Base-by-base conservation (phyloP, 352 stramenopile species). In the Pythium pyrilobum region DNA sequence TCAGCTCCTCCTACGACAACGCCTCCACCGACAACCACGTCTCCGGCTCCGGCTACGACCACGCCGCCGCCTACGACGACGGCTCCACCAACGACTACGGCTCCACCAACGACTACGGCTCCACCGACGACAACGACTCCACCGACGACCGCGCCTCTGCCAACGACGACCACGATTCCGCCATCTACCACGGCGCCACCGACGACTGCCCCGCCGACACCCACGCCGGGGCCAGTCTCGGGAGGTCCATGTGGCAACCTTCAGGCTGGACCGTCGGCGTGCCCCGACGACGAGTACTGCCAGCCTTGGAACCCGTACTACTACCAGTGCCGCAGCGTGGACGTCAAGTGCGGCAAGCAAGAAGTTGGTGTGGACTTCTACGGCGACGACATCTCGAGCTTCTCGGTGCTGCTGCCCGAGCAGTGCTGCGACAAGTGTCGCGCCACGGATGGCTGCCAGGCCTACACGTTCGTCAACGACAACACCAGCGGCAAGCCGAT, bases 281-380 rank as follows among this genome's bases (percentile, higher is more conserved):
- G 52, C 29, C 52, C 37, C 16, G 45, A 28, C 1, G 56, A 42
- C 36, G 10, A 59, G 31, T 82, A 77, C 64, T 81, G 72, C 56
- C 72, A 81, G 58, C 69, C 72, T 7, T 81, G 71, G 68, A 69
- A 76, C 58, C 38, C 65, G 7, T 49, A 41, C 13, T 68, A 66
- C 57, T 77, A 79, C 59, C 72, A 82, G 53, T 82, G 72, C 59
- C 64, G 68, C 31, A 44, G 31, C 18, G 37, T 58, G 16, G 51
- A 58, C 40, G 23, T 39, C 38, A 57, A 57, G 39, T 57, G 50
- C 20, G 50, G 50, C 21, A 12, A 16, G 7, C 50, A 57, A 23
- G 25, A 50, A 31, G 28, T 47, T 15, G 52, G 34, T 13, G 29
- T 58, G 2, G 56, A 64, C 34, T 64, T 55, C 43, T 40, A 47